Percentiles rank a stretch among this genome's conserved stretches.
These are phyloP conservation scores for Carex myosuroides DNA, from an alignment of 176 grass and related monocot genomes.

Conservation along the genomic window DNA sequence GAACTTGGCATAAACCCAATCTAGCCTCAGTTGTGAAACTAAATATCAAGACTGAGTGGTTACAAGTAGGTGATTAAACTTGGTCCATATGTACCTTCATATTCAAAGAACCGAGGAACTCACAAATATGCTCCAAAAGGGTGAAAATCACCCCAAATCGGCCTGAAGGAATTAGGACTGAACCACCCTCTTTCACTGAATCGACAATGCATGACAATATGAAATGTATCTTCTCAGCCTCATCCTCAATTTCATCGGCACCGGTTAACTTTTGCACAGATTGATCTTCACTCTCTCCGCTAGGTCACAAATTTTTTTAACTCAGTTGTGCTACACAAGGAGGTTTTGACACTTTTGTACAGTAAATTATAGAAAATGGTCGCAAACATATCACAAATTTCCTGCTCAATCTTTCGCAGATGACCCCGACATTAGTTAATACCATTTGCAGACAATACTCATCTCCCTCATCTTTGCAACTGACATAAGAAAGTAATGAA, in stretches of 20 bases:
- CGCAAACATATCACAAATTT: not conserved
- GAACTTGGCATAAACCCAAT: not conserved
- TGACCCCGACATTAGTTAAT: too few relatives aligned
- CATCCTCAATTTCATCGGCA: constrained; percentile 66
- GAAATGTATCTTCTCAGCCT: constrained; percentile 67
- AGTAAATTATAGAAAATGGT: not conserved
- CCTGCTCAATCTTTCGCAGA: too few relatives aligned
- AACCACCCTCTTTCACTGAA: constrained; percentile 68
- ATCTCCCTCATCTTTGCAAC: too few relatives aligned
- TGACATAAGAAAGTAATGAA: too few relatives aligned
- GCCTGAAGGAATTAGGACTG: constrained; percentile 62
- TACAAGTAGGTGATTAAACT: not conserved
- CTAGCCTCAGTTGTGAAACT: not conserved
- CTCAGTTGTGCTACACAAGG: not conserved
- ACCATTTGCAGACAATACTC: too few relatives aligned
- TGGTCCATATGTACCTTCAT: constrained; percentile 40
- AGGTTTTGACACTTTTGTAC: not conserved
- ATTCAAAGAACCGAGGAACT: constrained; percentile 35
- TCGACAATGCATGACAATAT: constrained; percentile 71
- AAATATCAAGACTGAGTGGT: not conserved
- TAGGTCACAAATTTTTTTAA: constrained; percentile 24
- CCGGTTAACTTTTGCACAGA: constrained; percentile 22
- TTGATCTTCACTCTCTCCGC: constrained; percentile 32
- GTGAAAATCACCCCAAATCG: constrained; percentile 48
- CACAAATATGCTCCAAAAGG: constrained; percentile 66